A percentile compares a stretch with the other conserved stretches of the same genome.
phyloP scores from a whole-genome alignment of 129 eudicot species.

The Ambrosia artemisiifolia region DNA sequence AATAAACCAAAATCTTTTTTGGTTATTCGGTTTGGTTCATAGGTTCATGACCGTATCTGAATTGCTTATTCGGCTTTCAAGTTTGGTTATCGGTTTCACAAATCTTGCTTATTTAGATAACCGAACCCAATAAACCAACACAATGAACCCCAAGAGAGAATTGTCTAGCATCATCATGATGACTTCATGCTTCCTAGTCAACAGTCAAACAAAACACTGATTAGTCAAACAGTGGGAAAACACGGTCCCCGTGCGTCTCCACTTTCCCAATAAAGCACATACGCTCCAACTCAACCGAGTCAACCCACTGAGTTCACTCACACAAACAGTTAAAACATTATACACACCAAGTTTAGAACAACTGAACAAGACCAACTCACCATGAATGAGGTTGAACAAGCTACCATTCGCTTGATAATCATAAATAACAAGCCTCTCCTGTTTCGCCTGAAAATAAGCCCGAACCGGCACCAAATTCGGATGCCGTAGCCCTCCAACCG shows the following conservation, averaged over 20 bases:
- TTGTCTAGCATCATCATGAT: constrained; percentile 29
- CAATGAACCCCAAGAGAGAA: not conserved
- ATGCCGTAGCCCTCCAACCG: constrained; percentile 65
- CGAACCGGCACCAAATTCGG: constrained; percentile 79
- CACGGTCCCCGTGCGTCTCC: constrained; percentile 13
- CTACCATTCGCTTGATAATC: constrained; percentile 93
- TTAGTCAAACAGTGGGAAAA: constrained; percentile 17
- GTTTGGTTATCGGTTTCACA: no score
- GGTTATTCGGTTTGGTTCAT: no score
- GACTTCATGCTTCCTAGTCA: constrained; percentile 24
- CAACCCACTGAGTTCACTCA: constrained; percentile 28
- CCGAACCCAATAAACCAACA: no score
- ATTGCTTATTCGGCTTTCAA: no score
- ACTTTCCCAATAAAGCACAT: constrained; percentile 21
- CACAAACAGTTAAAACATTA: not conserved
- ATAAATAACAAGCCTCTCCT: constrained; percentile 62
- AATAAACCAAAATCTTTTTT: no score
- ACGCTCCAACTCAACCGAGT: constrained; percentile 12
- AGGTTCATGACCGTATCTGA: no score
- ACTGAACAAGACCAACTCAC: constrained; percentile 27
- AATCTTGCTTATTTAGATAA: no score
- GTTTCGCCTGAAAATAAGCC: constrained; percentile 81
- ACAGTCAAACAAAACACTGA: constrained; percentile 12
- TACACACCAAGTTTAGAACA: constrained; percentile 26
- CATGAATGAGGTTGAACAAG: constrained; percentile 76